These are phyloP conservation scores for Dioscorea zingiberensis DNA, from an alignment of 106 monocot genomes.

Conservation along the genomic window DNA sequence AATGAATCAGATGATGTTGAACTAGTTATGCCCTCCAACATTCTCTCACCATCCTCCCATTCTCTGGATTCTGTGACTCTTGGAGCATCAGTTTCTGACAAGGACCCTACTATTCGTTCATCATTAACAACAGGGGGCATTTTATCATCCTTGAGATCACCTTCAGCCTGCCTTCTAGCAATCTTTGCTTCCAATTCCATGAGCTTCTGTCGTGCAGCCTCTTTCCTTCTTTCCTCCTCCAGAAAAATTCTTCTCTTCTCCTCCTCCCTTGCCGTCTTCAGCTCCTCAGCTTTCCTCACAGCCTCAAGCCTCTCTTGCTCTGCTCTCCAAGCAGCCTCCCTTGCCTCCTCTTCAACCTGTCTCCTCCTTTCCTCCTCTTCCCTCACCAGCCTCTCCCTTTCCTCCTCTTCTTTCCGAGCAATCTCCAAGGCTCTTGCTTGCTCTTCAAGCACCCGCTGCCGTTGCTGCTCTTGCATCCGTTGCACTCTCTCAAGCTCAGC, in stretches of 20 bases:
- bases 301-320: conserved; percentile 82
- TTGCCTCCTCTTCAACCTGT: conserved; percentile 71
- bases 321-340: conserved; percentile 66
- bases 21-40: conserved; percentile 39
- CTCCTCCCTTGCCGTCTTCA: conserved; percentile 69
- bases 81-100: conserved; percentile 27
- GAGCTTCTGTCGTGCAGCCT: conserved; percentile 73
- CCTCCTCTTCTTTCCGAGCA: conserved; percentile 84
- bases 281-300: conserved; percentile 63
- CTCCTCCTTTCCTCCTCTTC: conserved; percentile 76
- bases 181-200: conserved; percentile 86
- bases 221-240: conserved; percentile 94
- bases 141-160: conserved; percentile 25
- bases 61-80: conserved; percentile 29
- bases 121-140: conserved; percentile 14
- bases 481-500: conserved; percentile 91
- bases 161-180: conserved; percentile 57
- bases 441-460: conserved; percentile 69
- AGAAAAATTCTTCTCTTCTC: conserved; percentile 55
- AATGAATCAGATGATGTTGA: conserved; percentile 44
- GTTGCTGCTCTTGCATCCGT: conserved; percentile 77
- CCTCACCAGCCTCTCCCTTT: conserved; percentile 62
- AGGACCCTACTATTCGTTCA: conserved; percentile 6
- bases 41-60: conserved; percentile 60
- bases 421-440: conserved; percentile 57